Conservation (phyloP, 345 rosid species). For the Erodium maritimum region DNA sequence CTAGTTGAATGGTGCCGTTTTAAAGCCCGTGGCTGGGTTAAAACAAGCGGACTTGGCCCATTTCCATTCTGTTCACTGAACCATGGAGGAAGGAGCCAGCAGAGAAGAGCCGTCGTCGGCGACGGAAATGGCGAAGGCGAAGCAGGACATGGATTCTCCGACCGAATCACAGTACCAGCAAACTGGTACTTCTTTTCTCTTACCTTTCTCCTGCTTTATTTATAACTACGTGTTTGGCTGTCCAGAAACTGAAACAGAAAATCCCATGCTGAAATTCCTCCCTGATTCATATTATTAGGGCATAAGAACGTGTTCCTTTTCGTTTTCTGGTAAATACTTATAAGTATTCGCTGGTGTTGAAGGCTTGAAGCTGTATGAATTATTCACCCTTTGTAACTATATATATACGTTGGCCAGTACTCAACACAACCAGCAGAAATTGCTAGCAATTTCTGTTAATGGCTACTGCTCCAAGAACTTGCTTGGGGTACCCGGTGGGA, state of each 20-base stretch:
- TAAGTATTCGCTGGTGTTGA: neutral
- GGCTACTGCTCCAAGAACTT: neutral
- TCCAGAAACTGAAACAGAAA: neutral
- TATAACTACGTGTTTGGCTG: neutral
- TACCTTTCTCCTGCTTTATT: neutral
- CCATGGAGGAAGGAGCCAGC: neutral
- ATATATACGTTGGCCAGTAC: no score
- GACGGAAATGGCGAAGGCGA: neutral
- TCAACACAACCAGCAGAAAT: no score
- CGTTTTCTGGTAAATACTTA: neutral
- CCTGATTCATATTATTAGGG: no score
- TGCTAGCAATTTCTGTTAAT: no score
- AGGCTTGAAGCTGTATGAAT: no score
- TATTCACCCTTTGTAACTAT: no score
- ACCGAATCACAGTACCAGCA: neutral
- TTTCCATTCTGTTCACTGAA: no score
- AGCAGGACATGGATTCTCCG: neutral
- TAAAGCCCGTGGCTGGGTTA: no score
- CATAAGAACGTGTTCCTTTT: no score
- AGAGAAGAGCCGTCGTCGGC: neutral
- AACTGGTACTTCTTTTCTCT: conserved; percentile 6
- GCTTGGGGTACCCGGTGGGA: neutral
- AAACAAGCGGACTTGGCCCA: neutral
- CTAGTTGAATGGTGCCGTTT: no score
- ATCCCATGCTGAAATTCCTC: no score